Evolutionary conservation across 2,329 filamentous ascomycete species (phyloP), one percentile per base, ranked within the genome.

Genomic region (Penicillium sp.): DNA sequence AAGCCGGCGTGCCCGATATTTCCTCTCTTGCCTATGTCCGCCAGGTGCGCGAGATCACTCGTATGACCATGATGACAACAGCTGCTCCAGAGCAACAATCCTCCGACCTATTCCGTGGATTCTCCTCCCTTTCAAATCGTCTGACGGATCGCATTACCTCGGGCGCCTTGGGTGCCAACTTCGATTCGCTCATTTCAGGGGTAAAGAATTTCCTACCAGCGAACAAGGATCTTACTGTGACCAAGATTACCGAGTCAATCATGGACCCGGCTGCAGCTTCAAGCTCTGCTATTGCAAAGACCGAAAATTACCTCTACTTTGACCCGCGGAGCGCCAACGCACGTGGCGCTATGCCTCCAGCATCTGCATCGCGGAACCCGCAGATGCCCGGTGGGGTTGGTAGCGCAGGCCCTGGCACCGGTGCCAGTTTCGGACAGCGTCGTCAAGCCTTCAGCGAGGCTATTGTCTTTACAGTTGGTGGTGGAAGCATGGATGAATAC

Each of bases 401-500:
- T 35, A 73, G 71, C 3, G 65, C 77, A 25, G 84, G 83, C 0
- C 78, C 80, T 73, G 91, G 91, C 4, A 90, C 88, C 25, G 82
- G 84, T 33, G 92, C 91, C 7, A 95, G 86, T 53, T 97, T 97
- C 73, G 94, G 93, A 1, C 93, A 97, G 75, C 80, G 91, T 57
- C 81, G 93, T 52, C 92, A 96, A 68, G 91, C 90, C 0, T 97
- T 93, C 74, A 89, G 85, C 46, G 92, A 96, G 68, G 90, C 91
- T 1, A 88, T 96, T 52, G 90, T 96, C n/a, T 96, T 97, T 70
- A 93, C 90, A 0, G 91, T 95, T 3, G 94, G 94, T 4, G 94
- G 95, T 44, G 94, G 94, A 40, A 97, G 91, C 71, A 97, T 99
- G 90, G 94, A 99, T 66, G 94, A 99, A 73, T 99, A 97, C 71